Evolutionary conservation across 192 early-diverging fungal species (phyloP).

Genomic region (Coemansia sp.): DNA sequence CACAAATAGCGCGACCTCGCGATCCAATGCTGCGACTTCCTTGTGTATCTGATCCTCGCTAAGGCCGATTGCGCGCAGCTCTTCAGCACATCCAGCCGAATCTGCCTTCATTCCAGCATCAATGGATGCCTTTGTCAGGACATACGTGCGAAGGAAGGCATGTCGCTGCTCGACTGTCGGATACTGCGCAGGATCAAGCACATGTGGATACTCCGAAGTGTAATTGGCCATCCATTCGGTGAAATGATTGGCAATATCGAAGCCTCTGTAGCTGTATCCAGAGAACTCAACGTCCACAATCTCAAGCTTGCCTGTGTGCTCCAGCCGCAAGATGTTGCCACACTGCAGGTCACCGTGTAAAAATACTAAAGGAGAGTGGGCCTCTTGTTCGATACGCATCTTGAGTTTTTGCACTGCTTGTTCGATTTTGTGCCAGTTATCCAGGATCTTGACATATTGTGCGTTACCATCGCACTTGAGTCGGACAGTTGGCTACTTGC

Average conservation of each 20-base stretch:
- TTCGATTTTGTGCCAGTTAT: constrained; percentile 25
- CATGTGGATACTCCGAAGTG: constrained; percentile 57
- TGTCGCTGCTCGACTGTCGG: constrained; percentile 61
- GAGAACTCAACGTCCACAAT: constrained; percentile 84
- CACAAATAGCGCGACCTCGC: constrained; percentile 36
- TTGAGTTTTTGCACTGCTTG: constrained; percentile 55
- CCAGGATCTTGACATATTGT: constrained; percentile 30
- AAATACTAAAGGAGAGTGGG: constrained; percentile 74
- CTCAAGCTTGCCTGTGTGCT: constrained; percentile 61
- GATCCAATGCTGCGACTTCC: constrained; percentile 27
- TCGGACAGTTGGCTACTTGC: constrained; percentile 23
- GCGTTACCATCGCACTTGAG: constrained; percentile 15
- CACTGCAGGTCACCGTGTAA: constrained; percentile 89
- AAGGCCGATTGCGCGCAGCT: constrained; percentile 20
- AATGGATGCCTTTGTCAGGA: constrained; percentile 55
- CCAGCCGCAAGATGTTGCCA: constrained; percentile 78
- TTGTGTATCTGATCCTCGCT: constrained; percentile 18
- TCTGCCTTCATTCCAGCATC: constrained; percentile 41
- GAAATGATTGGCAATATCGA: constrained; percentile 83
- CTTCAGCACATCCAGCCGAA: constrained; percentile 30
- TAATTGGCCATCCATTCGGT: constrained; percentile 87
- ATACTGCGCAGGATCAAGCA: constrained; percentile 51
- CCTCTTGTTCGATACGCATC: constrained; percentile 49
- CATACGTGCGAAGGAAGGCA: constrained; percentile 66
- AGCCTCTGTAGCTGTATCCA: constrained; percentile 75